Evolutionary conservation across 2,329 filamentous ascomycete species (phyloP), one percentile per base, ranked within the genome.

Genomic region (Phaeophleospora eucalypticola): DNA sequence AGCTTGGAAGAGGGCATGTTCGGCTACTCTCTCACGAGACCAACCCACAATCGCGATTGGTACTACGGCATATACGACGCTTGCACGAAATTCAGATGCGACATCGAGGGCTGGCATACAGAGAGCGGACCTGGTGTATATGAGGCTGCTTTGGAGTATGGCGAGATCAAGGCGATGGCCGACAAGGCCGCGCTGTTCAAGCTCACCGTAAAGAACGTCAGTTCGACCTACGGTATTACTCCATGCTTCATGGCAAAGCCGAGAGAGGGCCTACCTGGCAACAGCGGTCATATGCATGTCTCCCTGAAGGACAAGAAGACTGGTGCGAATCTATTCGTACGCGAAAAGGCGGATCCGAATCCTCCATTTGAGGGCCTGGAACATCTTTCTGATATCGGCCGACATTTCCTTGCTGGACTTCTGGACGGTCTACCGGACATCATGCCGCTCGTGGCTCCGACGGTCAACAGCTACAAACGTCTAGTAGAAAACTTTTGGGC

Each of bases 221-320:
- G 87, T 36, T 86, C 82, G 46, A 86, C 88, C 63, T 87, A 89
- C 65, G 89, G 88, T 57, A 95, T 98, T 64, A 95, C 89, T 0
- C 93, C 93, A 0, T 95, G 88, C 69, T 98, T 98, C 75, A 98
- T 98, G 93, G 93, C 93, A 14, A 98, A 98, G 70, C 93, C 93
- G 2, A 83, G 87, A 56, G 81, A 94, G 60, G 89, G 90, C 0
- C 75, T 97, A 0, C 93, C 93, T 0, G 93, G 93, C 38, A 97
- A 97, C 73, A 93, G 86, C 53, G 93, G 93, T 1, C 93, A 98
- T 66, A 91, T 95, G 77, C 93, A 98, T 67, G 77, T 97, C 52
- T 97, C 91, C 1, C 74, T 98, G 8, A 83, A 91, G 15, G 87
- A 91, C 63, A 56, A 59, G 41, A 77, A 79, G 54, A 71, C 80